Evolutionary conservation across 2,329 filamentous ascomycete genomes (phyloP).

Genomic region (Fusarium praegraminearum): DNA sequence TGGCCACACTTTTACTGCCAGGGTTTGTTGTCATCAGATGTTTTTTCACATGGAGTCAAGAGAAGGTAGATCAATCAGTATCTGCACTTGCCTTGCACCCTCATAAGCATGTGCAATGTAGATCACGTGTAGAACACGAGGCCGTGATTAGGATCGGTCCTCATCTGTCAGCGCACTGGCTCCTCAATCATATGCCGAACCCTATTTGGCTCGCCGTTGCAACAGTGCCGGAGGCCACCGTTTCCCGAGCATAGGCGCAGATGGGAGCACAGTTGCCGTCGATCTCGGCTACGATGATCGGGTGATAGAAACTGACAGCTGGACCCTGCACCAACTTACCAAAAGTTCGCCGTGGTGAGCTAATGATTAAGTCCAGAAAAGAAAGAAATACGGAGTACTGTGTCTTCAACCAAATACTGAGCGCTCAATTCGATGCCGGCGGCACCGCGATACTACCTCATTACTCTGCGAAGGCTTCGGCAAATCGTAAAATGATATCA

Average conservation of each 20-base stretch:
- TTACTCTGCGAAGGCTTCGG: not conserved
- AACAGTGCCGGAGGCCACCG: not conserved
- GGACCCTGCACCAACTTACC: not conserved
- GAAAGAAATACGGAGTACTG: not conserved
- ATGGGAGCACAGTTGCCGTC: constrained; percentile 12
- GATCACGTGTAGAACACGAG: not conserved
- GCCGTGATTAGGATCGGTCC: not conserved
- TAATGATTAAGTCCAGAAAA: not conserved
- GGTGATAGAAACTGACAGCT: constrained; percentile 6
- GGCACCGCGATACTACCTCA: not conserved
- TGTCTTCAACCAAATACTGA: not conserved
- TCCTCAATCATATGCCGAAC: not conserved
- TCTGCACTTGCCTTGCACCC: not conserved
- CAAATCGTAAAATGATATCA: not conserved
- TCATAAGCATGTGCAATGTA: not conserved
- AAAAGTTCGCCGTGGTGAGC: constrained; percentile 1
- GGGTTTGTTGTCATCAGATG: constrained; percentile 5
- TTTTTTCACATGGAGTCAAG: constrained; percentile 6
- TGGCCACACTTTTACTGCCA: not conserved
- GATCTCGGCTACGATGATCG: constrained; percentile 39
- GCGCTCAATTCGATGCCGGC: not conserved
- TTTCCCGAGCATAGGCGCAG: constrained; percentile 20
- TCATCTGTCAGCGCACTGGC: not conserved
- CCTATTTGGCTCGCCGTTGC: not conserved
- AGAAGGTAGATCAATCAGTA: constrained; percentile 1